Percentiles rank a stretch among this genome's conserved stretches.
phyloP scores from a whole-genome alignment of 2,329 filamentous ascomycete species.

The Esteya vermicola region DNA sequence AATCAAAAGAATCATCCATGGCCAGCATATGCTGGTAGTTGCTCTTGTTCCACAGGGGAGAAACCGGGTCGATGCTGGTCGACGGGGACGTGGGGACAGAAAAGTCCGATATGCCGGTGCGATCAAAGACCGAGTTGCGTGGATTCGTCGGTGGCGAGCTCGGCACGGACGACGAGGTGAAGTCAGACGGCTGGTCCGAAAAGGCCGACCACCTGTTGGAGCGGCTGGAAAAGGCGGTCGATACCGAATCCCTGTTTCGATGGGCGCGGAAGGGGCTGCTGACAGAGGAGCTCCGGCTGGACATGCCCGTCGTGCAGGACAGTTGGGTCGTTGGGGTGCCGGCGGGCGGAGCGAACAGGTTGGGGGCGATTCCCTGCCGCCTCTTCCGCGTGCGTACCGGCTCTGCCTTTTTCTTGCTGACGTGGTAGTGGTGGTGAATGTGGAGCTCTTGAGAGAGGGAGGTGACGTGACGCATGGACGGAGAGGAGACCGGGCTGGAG shows the following conservation, averaged over 20 bases:
- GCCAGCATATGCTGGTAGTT: slow-evolving; percentile 30
- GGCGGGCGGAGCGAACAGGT: slow-evolving; percentile 42
- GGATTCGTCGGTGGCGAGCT: slow-evolving; percentile 69
- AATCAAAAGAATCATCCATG: slow-evolving; percentile 1
- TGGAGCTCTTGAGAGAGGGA: slow-evolving; percentile 62
- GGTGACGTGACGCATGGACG: slow-evolving; percentile 11
- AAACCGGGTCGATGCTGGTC: slow-evolving; percentile 57
- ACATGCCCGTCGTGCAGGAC: slow-evolving; percentile 22
- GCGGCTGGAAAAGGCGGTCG: slow-evolving; percentile 24
- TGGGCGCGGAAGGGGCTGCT: slow-evolving; percentile 15
- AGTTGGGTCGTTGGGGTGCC: slow-evolving; percentile 26
- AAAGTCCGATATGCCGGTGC: slow-evolving; percentile 44
- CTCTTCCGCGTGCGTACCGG: slow-evolving; percentile 55
- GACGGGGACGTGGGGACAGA: slow-evolving; percentile 72
- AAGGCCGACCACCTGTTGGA: slow-evolving; percentile 51
- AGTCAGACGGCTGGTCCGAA: slow-evolving; percentile 46
- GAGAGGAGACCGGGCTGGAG: slow-evolving; percentile 9
- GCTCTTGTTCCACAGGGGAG: slow-evolving; percentile 38
- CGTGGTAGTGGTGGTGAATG: slow-evolving; percentile 87
- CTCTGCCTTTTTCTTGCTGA: slow-evolving; percentile 44
- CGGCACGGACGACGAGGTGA: slow-evolving; percentile 57
- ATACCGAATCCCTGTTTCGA: slow-evolving; percentile 34
- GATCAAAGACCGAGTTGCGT: slow-evolving; percentile 67
- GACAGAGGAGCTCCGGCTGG: slow-evolving; percentile 14
- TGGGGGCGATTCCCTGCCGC: slow-evolving; percentile 47